A percentile compares a stretch with the other conserved stretches of the same genome.
Conservation (phyloP, 208 protist species). For the Crithidia expoeki region DNA sequence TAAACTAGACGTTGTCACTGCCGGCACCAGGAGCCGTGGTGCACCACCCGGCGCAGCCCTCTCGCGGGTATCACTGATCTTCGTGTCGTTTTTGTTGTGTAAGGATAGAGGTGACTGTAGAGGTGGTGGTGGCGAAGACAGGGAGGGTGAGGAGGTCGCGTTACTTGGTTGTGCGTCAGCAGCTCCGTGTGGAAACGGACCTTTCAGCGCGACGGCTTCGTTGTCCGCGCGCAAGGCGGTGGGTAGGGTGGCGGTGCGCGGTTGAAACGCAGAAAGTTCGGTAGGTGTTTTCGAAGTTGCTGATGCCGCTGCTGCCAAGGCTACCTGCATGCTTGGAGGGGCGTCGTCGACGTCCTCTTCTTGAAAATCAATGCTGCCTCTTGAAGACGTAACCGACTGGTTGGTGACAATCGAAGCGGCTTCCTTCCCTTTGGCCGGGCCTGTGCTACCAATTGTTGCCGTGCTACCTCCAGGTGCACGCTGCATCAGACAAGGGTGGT, state of each 20-base stretch:
- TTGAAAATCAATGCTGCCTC: conserved; percentile 19
- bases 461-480: background rate
- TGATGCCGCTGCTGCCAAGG: background rate
- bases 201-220: conserved; percentile 1
- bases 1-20: background rate
- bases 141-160: background rate
- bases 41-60: too few relatives aligned
- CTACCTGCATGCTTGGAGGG: background rate
- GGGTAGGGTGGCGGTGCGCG: background rate
- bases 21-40: too few relatives aligned
- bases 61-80: too few relatives aligned
- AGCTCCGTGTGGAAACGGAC: background rate
- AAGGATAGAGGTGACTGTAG: too few relatives aligned
- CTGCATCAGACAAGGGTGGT: background rate
- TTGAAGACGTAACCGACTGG: conserved; percentile 11
- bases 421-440: background rate
- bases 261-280: background rate
- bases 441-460: background rate
- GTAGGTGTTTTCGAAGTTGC: background rate
- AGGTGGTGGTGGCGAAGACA: background rate
- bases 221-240: background rate
- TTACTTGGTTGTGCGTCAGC: background rate
- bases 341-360: conserved; percentile 1
- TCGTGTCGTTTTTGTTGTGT: too few relatives aligned
- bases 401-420: background rate